Conservation (phyloP, 2,329 filamentous ascomycete species). For the Cladophialophora carrionii region DNA sequence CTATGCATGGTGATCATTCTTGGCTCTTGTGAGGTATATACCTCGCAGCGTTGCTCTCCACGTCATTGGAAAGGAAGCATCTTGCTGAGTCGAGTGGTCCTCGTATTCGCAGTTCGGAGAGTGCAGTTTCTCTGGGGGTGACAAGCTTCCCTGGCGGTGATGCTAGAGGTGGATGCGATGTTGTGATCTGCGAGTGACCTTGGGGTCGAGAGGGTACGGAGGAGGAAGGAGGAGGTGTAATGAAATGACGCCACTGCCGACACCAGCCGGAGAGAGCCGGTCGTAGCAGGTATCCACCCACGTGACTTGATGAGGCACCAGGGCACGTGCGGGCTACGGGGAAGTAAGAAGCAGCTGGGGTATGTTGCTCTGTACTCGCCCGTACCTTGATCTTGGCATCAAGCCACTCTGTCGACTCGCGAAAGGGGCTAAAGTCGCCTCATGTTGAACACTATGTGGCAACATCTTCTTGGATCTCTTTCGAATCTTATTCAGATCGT, state of each 20-base stretch:
- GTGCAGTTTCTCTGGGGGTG: neutral
- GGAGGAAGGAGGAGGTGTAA: neutral
- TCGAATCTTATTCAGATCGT: neutral
- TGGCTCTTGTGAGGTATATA: neutral
- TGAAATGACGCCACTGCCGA: too few species aligned
- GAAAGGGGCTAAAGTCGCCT: neutral
- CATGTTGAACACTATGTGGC: neutral
- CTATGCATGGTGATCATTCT: conserved; percentile 3
- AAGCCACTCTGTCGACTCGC: neutral
- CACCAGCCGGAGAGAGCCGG: too few species aligned
- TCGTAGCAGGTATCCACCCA: neutral
- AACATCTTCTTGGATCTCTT: neutral
- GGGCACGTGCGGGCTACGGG: neutral
- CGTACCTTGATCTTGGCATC: neutral
- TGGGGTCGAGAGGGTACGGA: too few species aligned
- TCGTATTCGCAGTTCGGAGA: neutral
- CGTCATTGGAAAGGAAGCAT: conserved; percentile 1
- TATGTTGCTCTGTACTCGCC: neutral
- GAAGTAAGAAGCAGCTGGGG: neutral
- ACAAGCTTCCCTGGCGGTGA: neutral
- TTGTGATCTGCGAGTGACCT: neutral
- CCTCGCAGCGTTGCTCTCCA: neutral
- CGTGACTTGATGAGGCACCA: neutral
- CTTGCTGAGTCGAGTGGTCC: neutral
- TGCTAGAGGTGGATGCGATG: neutral